phyloP scores from a whole-genome alignment of 129 eudicot genomes.

The Smallanthus sonchifolius region DNA sequence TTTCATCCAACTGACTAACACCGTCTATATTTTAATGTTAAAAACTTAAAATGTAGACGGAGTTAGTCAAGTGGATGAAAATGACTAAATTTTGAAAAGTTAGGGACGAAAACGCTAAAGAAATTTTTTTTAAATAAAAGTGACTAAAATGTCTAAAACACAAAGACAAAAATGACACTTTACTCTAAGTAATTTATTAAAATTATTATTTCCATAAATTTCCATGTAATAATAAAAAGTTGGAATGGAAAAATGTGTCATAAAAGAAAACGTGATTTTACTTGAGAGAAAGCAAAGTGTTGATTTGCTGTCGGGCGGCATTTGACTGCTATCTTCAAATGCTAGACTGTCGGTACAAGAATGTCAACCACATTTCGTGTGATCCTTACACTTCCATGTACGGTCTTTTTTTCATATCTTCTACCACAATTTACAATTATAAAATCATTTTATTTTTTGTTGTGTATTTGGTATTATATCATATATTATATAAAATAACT shows the following conservation, averaged over 20 bases:
- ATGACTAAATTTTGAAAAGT: too few relatives aligned
- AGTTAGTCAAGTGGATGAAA: too few relatives aligned
- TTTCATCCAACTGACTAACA: too few relatives aligned
- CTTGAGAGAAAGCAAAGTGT: not conserved
- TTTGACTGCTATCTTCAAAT: conserved; percentile 12
- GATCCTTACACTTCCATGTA: conserved; percentile 19
- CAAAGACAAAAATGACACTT: too few relatives aligned
- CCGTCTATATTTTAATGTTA: too few relatives aligned
- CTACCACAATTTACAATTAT: not conserved
- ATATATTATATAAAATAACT: too few relatives aligned
- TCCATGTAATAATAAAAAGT: not conserved
- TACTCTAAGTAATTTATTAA: too few relatives aligned
- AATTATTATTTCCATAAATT: too few relatives aligned
- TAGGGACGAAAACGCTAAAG: too few relatives aligned
- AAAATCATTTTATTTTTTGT: not conserved
- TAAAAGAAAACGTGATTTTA: not conserved
- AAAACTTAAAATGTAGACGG: too few relatives aligned
- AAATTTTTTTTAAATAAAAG: too few relatives aligned
- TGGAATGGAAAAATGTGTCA: not conserved
- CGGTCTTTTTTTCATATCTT: conserved; percentile 11
- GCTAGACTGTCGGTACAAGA: conserved; percentile 24
- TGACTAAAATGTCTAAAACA: too few relatives aligned
- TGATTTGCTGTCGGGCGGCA: conserved; percentile 29
- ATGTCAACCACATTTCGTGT: conserved; percentile 12
- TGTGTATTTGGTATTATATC: not conserved